A percentile compares a stretch with the other conserved stretches of the same genome.
These are phyloP conservation scores for Hibiscus mutabilis DNA, from an alignment of 345 rosid species.

Conservation along the genomic window DNA sequence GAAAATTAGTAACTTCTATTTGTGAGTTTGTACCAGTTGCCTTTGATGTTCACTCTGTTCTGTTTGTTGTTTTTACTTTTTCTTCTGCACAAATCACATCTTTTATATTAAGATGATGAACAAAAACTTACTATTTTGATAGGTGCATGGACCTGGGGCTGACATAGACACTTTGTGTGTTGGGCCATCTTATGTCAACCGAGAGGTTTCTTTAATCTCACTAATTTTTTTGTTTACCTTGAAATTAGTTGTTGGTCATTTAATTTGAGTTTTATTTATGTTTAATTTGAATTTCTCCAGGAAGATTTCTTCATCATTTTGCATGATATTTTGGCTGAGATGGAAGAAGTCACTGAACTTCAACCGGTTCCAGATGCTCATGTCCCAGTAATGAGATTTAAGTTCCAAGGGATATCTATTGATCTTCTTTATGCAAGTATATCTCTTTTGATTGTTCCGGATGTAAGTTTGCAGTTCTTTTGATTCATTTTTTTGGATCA, in stretches of 20 bases:
- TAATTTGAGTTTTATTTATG: not conserved
- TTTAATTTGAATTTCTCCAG: constrained; percentile 23
- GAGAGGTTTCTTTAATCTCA: constrained; percentile 47
- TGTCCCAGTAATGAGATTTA: constrained; percentile 94
- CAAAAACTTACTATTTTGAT: not conserved
- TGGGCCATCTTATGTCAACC: constrained; percentile 89
- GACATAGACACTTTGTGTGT: constrained; percentile 92
- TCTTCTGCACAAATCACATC: not conserved
- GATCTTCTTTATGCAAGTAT: constrained; percentile 95
- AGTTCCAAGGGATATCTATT: constrained; percentile 78
- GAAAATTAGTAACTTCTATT: not conserved
- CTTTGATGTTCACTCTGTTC: not conserved
- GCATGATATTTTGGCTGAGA: constrained; percentile 58
- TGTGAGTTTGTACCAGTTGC: not conserved
- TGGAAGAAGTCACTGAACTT: constrained; percentile 82
- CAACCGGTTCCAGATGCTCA: constrained; percentile 97
- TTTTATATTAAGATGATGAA: constrained; percentile 6
- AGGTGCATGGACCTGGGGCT: constrained; percentile 96
- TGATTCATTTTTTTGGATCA: not conserved
- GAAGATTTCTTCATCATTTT: constrained; percentile 78
- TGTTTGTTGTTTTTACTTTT: not conserved
- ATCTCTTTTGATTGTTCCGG: constrained; percentile 70
- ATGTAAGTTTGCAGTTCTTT: constrained; percentile 36
- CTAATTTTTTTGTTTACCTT: not conserved
- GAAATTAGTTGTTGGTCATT: not conserved